Conservation (phyloP, 1,139 yeast genomes). For the Debaryomyces singareniensis region DNA sequence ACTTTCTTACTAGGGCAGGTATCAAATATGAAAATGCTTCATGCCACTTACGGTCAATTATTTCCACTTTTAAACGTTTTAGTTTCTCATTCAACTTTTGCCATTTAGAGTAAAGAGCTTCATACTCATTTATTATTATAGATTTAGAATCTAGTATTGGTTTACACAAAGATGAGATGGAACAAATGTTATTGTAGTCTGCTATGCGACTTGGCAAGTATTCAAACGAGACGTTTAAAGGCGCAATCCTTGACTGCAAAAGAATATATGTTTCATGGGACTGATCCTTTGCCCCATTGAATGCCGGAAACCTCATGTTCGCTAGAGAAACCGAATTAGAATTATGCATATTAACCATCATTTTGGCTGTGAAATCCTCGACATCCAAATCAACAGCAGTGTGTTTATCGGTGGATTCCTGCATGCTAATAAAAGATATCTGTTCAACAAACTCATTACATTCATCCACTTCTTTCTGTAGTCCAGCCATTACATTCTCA, state of each 20-base stretch:
- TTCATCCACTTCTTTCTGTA: slow-evolving; percentile 43
- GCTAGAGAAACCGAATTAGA: slow-evolving; percentile 11
- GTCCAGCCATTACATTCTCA: slow-evolving; percentile 43
- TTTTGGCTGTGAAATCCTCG: slow-evolving; percentile 33
- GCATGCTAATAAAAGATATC: neutral
- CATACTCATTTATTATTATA: slow-evolving; percentile 33
- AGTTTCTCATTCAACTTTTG: slow-evolving; percentile 33
- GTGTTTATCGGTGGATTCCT: neutral
- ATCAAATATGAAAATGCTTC: slow-evolving; percentile 41
- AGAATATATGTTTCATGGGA: slow-evolving; percentile 23
- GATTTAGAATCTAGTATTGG: slow-evolving; percentile 25
- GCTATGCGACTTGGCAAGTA: slow-evolving; percentile 52
- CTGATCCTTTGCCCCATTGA: slow-evolving; percentile 21
- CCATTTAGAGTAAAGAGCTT: slow-evolving; percentile 34
- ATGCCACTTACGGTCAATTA: slow-evolving; percentile 53
- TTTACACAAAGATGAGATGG: slow-evolving; percentile 8
- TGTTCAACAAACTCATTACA: slow-evolving; percentile 17
- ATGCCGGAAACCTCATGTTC: slow-evolving; percentile 26
- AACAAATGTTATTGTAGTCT: slow-evolving; percentile 29
- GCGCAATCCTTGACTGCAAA: slow-evolving; percentile 34
- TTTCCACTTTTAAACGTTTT: slow-evolving; percentile 32
- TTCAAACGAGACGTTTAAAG: slow-evolving; percentile 54
- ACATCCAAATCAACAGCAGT: slow-evolving; percentile 29
- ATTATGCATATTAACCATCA: slow-evolving; percentile 25
- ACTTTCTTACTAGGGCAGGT: slow-evolving; percentile 29